These are phyloP conservation scores for Kazachstania kunashirensis DNA, from an alignment of 805 yeast genomes.

Conservation along the genomic window DNA sequence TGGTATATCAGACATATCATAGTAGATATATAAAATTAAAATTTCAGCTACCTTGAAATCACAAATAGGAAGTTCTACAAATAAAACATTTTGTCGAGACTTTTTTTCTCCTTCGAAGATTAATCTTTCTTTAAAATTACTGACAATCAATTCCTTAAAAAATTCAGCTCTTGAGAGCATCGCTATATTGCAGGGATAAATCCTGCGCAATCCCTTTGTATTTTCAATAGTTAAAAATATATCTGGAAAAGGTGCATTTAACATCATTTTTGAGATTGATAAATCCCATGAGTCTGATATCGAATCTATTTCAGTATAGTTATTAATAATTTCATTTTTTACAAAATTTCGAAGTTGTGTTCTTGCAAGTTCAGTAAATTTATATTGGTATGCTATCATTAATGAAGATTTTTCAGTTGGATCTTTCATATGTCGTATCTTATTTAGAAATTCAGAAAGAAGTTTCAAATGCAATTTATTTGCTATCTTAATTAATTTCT, in stretches of 20 bases:
- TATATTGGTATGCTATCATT: slow-evolving; percentile 27
- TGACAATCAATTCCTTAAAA: slow-evolving; percentile 52
- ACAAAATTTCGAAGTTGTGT: slow-evolving; percentile 18
- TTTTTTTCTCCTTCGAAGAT: slow-evolving; percentile 2
- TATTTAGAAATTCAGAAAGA: slow-evolving; percentile 30
- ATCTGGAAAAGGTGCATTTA: slow-evolving; percentile 35
- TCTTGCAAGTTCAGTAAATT: slow-evolving; percentile 26
- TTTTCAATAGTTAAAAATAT: slow-evolving; percentile 32
- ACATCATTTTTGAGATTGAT: background rate
- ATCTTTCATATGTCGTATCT: slow-evolving; percentile 21
- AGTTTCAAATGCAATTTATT: slow-evolving; percentile 29
- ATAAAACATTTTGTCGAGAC: slow-evolving; percentile 3
- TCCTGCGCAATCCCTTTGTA: slow-evolving; percentile 22
- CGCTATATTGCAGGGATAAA: slow-evolving; percentile 57
- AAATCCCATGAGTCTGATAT: too few relatives aligned
- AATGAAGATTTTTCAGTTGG: slow-evolving; percentile 28
- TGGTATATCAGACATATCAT: slow-evolving; percentile 48
- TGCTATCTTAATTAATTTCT: slow-evolving; percentile 28
- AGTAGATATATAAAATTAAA: slow-evolving; percentile 47
- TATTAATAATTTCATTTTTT: slow-evolving; percentile 14
- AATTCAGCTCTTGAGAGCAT: slow-evolving; percentile 53
- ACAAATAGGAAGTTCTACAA: slow-evolving; percentile 21
- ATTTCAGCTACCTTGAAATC: slow-evolving; percentile 38
- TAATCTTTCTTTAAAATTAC: slow-evolving; percentile 35
- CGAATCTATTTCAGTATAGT: slow-evolving; percentile 2